phyloP scores from a whole-genome alignment of 495 filamentous ascomycete species.

The Talaromyces nanjingensis region DNA sequence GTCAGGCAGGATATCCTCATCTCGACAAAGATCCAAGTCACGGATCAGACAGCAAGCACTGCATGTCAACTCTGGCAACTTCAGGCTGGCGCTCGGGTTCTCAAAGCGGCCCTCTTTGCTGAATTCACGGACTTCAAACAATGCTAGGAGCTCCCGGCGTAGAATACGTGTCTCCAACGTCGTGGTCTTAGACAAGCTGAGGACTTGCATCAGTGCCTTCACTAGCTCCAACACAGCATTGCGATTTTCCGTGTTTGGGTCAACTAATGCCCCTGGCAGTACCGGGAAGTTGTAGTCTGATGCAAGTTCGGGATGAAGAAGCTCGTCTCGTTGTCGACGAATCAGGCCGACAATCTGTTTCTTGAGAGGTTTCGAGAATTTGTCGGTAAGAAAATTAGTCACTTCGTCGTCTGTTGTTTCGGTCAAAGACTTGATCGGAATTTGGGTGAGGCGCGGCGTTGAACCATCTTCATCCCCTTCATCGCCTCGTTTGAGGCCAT shows the following conservation, averaged over 20 bases:
- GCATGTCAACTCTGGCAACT: conserved; percentile 71
- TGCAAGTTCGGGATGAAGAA: conserved; percentile 82
- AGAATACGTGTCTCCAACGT: conserved; percentile 78
- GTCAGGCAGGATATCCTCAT: conserved; percentile 69
- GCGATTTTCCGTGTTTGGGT: conserved; percentile 50
- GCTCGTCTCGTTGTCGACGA: conserved; percentile 74
- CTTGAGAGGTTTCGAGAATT: conserved; percentile 82
- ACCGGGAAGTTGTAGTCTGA: conserved; percentile 82
- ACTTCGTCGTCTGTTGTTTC: conserved; percentile 52
- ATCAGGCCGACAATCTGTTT: conserved; percentile 77
- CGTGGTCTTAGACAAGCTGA: conserved; percentile 75
- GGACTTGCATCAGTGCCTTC: conserved; percentile 83
- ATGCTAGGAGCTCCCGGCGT: conserved; percentile 76
- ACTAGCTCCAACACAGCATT: conserved; percentile 87
- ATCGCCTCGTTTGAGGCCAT: conserved; percentile 65
- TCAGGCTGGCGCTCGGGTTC: conserved; percentile 74
- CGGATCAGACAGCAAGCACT: conserved; percentile 79
- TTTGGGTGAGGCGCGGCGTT: conserved; percentile 75
- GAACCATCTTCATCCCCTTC: conserved; percentile 33
- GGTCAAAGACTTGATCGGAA: conserved; percentile 33
- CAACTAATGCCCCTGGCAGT: conserved; percentile 64
- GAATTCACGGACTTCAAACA: conserved; percentile 95
- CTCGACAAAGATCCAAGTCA: conserved; percentile 91
- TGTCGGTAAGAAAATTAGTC: conserved; percentile 56
- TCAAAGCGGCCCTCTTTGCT: conserved; percentile 75